Conservation (phyloP, 1,284 basidiomycete species). For the Ganoderma lucidum region DNA sequence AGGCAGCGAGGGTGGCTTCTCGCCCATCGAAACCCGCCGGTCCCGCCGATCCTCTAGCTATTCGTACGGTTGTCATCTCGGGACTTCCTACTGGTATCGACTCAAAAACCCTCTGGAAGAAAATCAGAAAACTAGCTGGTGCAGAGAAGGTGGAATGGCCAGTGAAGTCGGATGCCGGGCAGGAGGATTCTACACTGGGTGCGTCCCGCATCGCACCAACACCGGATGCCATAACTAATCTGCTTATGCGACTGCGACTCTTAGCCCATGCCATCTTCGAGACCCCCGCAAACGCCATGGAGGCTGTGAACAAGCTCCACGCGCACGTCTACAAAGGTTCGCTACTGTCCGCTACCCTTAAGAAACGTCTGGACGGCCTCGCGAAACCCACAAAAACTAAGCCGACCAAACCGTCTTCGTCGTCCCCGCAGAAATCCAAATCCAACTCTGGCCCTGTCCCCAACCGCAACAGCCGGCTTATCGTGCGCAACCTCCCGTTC, state of each 20-base stretch:
- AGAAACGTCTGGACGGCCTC: constrained; percentile 85
- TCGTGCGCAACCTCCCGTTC: constrained; percentile 92
- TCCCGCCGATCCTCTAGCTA: constrained; percentile 75
- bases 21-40: constrained; percentile 45
- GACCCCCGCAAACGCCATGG: constrained; percentile 74
- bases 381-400: constrained; percentile 54
- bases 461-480: constrained; percentile 82
- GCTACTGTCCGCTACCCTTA: constrained; percentile 88
- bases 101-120: constrained; percentile 88
- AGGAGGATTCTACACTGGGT: constrained; percentile 51
- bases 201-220: constrained; percentile 12
- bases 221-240: not conserved
- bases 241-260: constrained; percentile 17
- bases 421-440: constrained; percentile 40
- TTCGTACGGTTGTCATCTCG: constrained; percentile 82
- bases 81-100: constrained; percentile 77
- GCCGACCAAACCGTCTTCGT: constrained; percentile 29
- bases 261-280: constrained; percentile 82
- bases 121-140: constrained; percentile 80
- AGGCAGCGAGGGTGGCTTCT: constrained; percentile 46
- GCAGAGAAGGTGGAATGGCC: constrained; percentile 80
- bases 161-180: constrained; percentile 52
- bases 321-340: constrained; percentile 94
- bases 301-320: constrained; percentile 86
- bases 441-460: constrained; percentile 55